Percentiles rank a stretch among this genome's conserved stretches.
Evolutionary conservation across 768 basidiomycete species (phyloP).

Genomic region (Lyophyllum decastes): DNA sequence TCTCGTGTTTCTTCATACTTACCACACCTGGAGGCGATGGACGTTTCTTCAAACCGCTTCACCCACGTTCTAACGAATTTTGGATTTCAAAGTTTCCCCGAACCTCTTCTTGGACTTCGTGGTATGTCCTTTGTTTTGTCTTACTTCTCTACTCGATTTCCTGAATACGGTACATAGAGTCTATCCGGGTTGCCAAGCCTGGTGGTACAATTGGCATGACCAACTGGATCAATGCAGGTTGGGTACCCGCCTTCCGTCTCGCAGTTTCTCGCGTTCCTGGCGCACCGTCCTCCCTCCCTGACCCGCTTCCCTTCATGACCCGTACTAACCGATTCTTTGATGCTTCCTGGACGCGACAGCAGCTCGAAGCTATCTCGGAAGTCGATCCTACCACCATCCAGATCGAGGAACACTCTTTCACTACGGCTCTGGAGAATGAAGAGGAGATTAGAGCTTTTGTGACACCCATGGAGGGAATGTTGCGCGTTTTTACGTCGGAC

Average conservation of each 20-base stretch:
- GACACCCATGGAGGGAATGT: neutral
- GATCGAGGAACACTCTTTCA: neutral
- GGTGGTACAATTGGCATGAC: neutral
- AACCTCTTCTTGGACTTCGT: neutral
- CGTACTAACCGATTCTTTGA: neutral
- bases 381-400: neutral
- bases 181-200: neutral
- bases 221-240: neutral
- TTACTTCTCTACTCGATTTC: no score
- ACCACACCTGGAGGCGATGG: neutral
- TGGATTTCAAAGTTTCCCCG: neutral
- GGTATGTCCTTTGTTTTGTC: neutral
- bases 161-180: neutral
- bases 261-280: neutral
- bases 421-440: neutral
- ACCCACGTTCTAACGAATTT: neutral
- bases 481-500: neutral
- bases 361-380: neutral
- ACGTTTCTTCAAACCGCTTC: neutral
- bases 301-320: neutral
- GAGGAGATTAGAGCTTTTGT: neutral
- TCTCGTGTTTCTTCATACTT: no score
- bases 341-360: neutral
- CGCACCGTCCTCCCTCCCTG: neutral
- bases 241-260: constrained; percentile 1